Evolutionary conservation across 1,284 basidiomycete species (phyloP).

Genomic region (Pseudozyma thailandica): DNA sequence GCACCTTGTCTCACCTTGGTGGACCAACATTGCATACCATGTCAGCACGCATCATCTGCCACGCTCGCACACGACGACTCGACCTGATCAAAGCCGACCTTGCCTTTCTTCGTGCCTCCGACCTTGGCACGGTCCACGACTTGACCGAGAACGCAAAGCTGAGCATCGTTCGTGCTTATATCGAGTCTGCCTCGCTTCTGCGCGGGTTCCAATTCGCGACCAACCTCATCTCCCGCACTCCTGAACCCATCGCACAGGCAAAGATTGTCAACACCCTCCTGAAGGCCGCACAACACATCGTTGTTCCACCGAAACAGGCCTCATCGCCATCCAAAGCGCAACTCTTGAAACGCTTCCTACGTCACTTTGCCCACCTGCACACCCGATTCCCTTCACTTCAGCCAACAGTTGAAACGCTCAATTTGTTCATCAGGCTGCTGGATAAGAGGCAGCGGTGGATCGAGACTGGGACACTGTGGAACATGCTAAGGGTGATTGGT

Average conservation of each 20-base stretch:
- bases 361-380: constrained; percentile 25
- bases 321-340: constrained; percentile 23
- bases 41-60: constrained; percentile 37
- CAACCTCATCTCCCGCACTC: background rate
- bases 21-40: constrained; percentile 29
- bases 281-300: constrained; percentile 18
- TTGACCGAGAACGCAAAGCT: constrained; percentile 21
- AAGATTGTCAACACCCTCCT: constrained; percentile 25
- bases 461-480: constrained; percentile 26
- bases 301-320: background rate
- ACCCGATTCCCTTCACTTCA: constrained; percentile 7
- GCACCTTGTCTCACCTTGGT: constrained; percentile 8
- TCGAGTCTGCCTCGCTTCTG: constrained; percentile 23
- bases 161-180: constrained; percentile 19
- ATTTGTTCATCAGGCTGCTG: constrained; percentile 24
- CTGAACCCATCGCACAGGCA: background rate
- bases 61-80: constrained; percentile 20
- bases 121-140: constrained; percentile 12
- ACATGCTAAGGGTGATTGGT: constrained; percentile 19
- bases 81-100: constrained; percentile 35
- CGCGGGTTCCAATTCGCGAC: constrained; percentile 14
- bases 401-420: constrained; percentile 9
- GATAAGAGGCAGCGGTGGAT: constrained; percentile 23
- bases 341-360: constrained; percentile 29
- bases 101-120: constrained; percentile 7